Conservation (phyloP, 2,329 filamentous ascomycete genomes). For the Paraphoma sp. region DNA sequence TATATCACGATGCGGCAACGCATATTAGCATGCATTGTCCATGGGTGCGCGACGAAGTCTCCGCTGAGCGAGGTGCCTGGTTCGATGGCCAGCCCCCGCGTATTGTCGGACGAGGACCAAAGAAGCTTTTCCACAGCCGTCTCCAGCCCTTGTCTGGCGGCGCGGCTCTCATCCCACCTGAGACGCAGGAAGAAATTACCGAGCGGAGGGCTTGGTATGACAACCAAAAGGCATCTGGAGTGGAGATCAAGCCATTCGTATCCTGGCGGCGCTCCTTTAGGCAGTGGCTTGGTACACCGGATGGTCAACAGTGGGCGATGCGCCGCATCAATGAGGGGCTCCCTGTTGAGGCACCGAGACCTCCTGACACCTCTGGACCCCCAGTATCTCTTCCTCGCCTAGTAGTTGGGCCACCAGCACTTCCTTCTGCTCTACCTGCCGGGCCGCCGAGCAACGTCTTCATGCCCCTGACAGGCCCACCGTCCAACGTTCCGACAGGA, state of each 20-base stretch:
- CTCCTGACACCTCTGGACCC: too few species aligned
- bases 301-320: neutral
- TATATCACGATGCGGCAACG: neutral
- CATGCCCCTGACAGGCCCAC: too few species aligned
- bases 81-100: neutral
- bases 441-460: too few species aligned
- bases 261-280: neutral
- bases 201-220: neutral
- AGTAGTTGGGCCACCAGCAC: too few species aligned
- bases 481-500: too few species aligned
- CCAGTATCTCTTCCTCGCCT: too few species aligned
- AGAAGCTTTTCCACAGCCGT: neutral
- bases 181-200: neutral
- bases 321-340: too few species aligned
- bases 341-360: too few species aligned
- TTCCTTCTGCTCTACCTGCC: too few species aligned
- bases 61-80: slow-evolving; percentile 3
- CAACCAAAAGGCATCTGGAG: neutral
- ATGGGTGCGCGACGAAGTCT: neutral
- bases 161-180: neutral
- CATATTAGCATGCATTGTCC: slow-evolving; percentile 13
- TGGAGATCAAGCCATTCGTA: neutral
- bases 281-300: neutral
- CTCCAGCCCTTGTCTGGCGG: neutral
- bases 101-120: neutral